phyloP scores from a whole-genome alignment of 352 stramenopile species.

The Pythium myriotylum region DNA sequence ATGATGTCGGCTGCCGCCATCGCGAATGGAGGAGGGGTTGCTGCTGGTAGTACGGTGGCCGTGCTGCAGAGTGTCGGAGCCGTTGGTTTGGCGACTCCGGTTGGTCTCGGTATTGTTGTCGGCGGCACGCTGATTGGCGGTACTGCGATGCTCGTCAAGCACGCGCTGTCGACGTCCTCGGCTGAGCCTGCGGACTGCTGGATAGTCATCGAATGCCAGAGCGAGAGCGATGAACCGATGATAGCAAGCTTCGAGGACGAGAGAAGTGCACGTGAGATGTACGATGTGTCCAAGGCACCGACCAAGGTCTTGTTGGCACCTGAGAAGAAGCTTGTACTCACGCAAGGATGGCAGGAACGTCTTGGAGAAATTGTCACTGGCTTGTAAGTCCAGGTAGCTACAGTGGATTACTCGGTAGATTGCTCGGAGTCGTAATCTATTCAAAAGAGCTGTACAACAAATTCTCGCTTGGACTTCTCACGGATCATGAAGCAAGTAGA shows the following conservation, averaged over 20 bases:
- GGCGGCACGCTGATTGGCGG: constrained; percentile 1
- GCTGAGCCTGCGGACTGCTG: neutral
- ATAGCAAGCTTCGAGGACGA: neutral
- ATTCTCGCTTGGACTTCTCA: neutral
- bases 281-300: neutral
- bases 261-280: neutral
- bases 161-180: neutral
- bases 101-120: constrained; percentile 33
- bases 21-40: constrained; percentile 50
- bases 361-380: neutral
- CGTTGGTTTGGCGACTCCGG: constrained; percentile 36
- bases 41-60: constrained; percentile 39
- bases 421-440: too few relatives aligned
- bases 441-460: too few relatives aligned
- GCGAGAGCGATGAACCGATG: neutral
- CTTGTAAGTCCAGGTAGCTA: neutral
- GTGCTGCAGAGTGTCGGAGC: constrained; percentile 54
- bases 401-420: too few relatives aligned
- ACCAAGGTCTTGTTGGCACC: neutral
- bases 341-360: neutral
- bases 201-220: neutral
- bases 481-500: constrained; percentile 30
- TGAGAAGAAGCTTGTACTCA: neutral
- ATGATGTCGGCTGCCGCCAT: constrained; percentile 64
- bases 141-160: neutral